phyloP scores from a whole-genome alignment of 2,329 filamentous ascomycete species.

The Botrytis fragariae region DNA sequence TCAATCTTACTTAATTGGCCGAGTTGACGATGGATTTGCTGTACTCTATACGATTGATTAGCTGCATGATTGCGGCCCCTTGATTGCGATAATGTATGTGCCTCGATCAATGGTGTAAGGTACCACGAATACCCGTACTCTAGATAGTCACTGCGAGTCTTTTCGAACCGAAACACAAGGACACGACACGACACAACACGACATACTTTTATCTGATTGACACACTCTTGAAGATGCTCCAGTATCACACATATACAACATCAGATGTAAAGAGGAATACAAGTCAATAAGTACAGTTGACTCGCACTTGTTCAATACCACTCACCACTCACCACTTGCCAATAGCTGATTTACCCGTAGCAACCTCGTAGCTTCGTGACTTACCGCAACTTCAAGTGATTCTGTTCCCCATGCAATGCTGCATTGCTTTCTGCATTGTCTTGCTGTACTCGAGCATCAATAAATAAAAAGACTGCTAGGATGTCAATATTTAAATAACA shows the following conservation, averaged over 20 bases:
- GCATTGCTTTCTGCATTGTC: background rate
- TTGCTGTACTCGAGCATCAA: background rate
- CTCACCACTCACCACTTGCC: background rate
- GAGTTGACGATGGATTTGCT: background rate
- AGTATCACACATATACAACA: background rate
- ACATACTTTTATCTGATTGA: background rate
- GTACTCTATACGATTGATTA: background rate
- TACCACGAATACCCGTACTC: background rate
- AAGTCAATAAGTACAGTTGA: background rate
- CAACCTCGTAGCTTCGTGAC: background rate
- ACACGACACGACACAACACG: background rate
- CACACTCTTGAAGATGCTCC: background rate
- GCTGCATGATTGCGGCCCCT: background rate
- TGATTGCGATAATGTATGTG: background rate
- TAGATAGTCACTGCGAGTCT: background rate
- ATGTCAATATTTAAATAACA: background rate
- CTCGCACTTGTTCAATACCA: background rate
- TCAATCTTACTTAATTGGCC: background rate
- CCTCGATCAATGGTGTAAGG: background rate
- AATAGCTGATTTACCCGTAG: background rate
- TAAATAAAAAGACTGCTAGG: background rate
- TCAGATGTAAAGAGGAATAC: background rate
- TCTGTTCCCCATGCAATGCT: background rate
- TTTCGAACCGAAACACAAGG: background rate
- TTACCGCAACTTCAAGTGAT: constrained; percentile 1